Evolutionary conservation across 2,329 filamentous ascomycete species (phyloP).

Genomic region (Hymenoscyphus fructigenus): DNA sequence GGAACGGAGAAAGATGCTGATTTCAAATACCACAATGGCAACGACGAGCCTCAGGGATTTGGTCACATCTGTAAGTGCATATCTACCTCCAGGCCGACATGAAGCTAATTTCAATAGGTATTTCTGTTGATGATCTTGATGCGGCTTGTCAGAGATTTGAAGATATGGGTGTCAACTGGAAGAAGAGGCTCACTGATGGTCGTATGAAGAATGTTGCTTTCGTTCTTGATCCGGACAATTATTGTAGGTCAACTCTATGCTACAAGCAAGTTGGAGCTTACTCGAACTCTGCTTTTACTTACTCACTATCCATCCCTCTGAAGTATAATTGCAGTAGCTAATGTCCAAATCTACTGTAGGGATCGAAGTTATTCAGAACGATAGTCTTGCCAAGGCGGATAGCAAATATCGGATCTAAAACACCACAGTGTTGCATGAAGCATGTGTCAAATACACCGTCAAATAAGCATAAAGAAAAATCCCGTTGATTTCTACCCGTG

Average conservation of each 20-base stretch:
- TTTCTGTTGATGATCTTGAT: conserved; percentile 85
- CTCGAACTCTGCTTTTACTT: background rate
- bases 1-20: conserved; percentile 80
- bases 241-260: conserved; percentile 53
- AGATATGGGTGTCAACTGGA: conserved; percentile 78
- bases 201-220: conserved; percentile 94
- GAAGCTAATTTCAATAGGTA: conserved; percentile 46
- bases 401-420: conserved; percentile 21
- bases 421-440: background rate
- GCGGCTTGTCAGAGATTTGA: conserved; percentile 87
- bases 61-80: conserved; percentile 77
- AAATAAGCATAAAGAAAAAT: conserved; percentile 1
- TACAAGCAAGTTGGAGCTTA: background rate
- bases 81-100: background rate
- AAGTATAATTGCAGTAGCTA: background rate
- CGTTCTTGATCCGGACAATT: conserved; percentile 81
- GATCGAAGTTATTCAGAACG: conserved; percentile 79
- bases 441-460: conserved; percentile 9
- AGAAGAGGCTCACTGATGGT: conserved; percentile 92
- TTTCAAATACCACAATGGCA: conserved; percentile 91
- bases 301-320: background rate
- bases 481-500: background rate
- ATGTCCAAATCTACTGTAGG: conserved; percentile 5
- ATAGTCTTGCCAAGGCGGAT: conserved; percentile 50
- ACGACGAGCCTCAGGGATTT: conserved; percentile 87